Base-by-base conservation (phyloP, 768 basidiomycete species). In the Mycena indigotica region DNA sequence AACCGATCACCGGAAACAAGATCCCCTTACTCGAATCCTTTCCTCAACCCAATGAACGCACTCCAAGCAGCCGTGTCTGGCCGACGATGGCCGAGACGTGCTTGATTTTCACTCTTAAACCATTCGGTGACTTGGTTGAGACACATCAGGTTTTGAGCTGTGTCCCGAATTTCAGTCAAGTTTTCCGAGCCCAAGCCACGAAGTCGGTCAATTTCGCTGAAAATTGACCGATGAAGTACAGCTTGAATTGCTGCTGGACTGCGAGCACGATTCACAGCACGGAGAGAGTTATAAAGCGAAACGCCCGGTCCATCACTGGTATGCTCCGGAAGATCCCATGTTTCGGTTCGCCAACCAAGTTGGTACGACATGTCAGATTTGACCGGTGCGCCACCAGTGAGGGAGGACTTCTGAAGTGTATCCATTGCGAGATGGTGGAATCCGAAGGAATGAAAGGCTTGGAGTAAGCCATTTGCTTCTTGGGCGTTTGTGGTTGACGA, bases 281-380 rank as follows among this genome's bases (percentile, higher is more conserved):
- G 84, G 29, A 99, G 77, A 3, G 91, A 86, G 28, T 81, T 77
- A 70, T 96, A 99, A 3, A 98, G 74, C 2, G 86, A 73, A 15
- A 82, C 78, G 23, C 83, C 84, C 8, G 84, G 70, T 23, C 73
- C 73, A 52, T 77, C 71, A 1, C 72, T 71, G 10, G 73, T 61
- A 0, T 77, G 76, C 49, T 90, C 84, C 1, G 95, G 95, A 24
- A 99, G 75, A 71, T 98, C 95, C 97, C 97, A 99, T 1, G 87
- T 88, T 59, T 90, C 92, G 0, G 95, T 96, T 45, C 95, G 82
- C 97, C 97, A 98, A 16, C 91, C 97, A 1, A 98, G 77, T 38
- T 85, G 82, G 70, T 93, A 95, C 29, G 77, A 82, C 76, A 91
- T 80, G 41, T 77, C 75, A 0, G 82, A 67, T 56, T 65, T 60